These are phyloP conservation scores for Symmetrospora coprosmae DNA, from an alignment of 768 basidiomycete species.

Conservation along the genomic window DNA sequence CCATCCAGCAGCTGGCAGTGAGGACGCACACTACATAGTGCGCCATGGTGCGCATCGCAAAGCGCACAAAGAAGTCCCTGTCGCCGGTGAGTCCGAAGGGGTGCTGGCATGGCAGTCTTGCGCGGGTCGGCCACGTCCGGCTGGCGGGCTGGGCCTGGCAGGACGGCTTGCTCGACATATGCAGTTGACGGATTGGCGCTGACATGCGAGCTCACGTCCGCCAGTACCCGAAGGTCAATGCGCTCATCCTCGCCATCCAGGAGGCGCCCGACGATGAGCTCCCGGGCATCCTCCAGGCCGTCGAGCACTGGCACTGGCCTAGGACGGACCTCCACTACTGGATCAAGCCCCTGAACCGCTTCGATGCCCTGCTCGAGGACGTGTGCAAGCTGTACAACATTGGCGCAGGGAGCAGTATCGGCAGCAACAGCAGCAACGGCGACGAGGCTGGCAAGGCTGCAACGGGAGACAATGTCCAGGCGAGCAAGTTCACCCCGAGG, in stretches of 20 bases:
- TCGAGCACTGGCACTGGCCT: constrained; percentile 72
- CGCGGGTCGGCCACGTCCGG: too few species aligned
- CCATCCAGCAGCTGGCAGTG: too few species aligned
- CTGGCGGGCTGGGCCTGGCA: too few species aligned
- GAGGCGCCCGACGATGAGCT: constrained; percentile 59
- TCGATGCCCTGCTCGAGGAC: constrained; percentile 74
- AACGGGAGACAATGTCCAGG: constrained; percentile 41
- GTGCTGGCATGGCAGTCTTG: too few species aligned
- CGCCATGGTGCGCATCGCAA: too few species aligned
- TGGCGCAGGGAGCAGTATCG: constrained; percentile 46
- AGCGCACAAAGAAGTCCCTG: too few species aligned
- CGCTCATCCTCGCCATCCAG: constrained; percentile 20
- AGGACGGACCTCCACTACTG: constrained; percentile 93
- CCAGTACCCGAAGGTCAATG: constrained; percentile 13
- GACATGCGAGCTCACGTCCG: too few species aligned
- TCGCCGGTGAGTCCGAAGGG: too few species aligned
- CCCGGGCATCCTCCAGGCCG: constrained; percentile 49
- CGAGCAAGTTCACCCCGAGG: constrained; percentile 57
- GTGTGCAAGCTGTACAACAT: constrained; percentile 72
- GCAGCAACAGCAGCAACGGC: too few species aligned
- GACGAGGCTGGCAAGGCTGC: neutral
- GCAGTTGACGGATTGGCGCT: too few species aligned
- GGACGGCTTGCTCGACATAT: too few species aligned
- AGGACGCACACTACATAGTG: too few species aligned
- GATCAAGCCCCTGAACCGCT: constrained; percentile 89